Percentiles rank a stretch among this genome's conserved stretches.
These are phyloP conservation scores for Globisporangium abappressorium DNA, from an alignment of 352 stramenopile genomes.

Conservation along the genomic window DNA sequence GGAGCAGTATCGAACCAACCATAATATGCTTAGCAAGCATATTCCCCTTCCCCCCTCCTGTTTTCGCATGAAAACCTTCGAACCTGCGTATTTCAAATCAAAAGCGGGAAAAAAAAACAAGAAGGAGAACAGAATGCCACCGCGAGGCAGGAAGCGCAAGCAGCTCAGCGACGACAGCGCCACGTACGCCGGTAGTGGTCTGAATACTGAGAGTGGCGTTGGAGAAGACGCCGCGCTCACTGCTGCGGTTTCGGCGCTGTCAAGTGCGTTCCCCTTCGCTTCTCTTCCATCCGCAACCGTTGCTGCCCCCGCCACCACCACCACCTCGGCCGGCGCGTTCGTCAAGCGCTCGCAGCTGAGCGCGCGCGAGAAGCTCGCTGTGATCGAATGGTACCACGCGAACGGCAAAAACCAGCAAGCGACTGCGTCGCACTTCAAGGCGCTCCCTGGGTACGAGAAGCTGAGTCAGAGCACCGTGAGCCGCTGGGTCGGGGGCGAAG, in stretches of 20 bases:
- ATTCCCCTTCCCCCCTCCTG: too few species aligned
- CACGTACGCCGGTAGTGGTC: neutral
- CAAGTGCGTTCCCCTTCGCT: neutral
- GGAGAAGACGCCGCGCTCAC: neutral
- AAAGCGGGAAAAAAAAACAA: neutral
- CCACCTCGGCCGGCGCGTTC: neutral
- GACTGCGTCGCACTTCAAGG: slow-evolving; percentile 18
- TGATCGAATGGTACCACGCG: slow-evolving; percentile 19
- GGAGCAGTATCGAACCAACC: too few species aligned
- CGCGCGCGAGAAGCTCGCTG: slow-evolving; percentile 20
- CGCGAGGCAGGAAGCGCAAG: slow-evolving; percentile 7
- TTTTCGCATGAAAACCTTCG: neutral
- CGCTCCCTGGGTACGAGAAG: slow-evolving; percentile 12
- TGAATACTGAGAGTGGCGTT: neutral
- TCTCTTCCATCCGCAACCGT: neutral
- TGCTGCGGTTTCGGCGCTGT: slow-evolving; percentile 1
- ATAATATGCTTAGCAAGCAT: too few species aligned
- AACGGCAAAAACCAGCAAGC: slow-evolving; percentile 19
- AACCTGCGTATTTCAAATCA: neutral
- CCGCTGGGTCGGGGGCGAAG: slow-evolving; percentile 19
- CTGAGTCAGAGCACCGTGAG: slow-evolving; percentile 25
- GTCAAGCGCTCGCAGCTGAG: slow-evolving; percentile 20
- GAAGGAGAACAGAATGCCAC: neutral
- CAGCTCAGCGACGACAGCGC: neutral
- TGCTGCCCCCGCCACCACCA: neutral